Base-by-base conservation (phyloP, 345 rosid species). In the Eucalyptus polybractea region DNA sequence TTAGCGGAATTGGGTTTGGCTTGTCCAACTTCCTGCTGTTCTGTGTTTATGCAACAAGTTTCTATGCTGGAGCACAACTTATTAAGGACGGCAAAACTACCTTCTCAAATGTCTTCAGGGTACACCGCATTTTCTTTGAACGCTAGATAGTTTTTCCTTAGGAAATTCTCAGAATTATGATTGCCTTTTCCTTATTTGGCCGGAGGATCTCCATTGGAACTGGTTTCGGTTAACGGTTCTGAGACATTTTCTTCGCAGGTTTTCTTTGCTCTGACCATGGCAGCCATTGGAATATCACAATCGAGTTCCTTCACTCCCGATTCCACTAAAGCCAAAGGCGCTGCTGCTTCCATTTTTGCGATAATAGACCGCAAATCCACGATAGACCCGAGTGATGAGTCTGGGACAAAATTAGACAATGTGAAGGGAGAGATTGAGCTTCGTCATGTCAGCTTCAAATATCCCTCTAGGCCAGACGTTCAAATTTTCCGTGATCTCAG, bases 381-480 rank as follows among this genome's bases (percentile, higher is more conserved):
- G 92, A 96, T 96, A 47, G 95, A 97, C 89, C 93, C 98, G 1
- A 95, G 95, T 90, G 94, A 95, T 86, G 97, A 94, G 90, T 95
- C 97, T 2, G 99, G 98, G 53, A 90, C 10, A 54, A 94, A 91
- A 58, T 87, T 94, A 56, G 94, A 92, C 27, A 90, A 90, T 31
- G 95, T 95, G 54, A 94, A 89, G 51, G 99, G 99, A 90, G 97
- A 97, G 50, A 94, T 97, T 7, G 96, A 94, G 89, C 90, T 96
- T 87, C 92, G 90, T 21, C 97, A 94, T 90, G 50, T 97, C 24
- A 95, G 94, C 93, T 97, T 97, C 89, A 95, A 86, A 88, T 97
- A 97, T 92, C 99, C 98, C n/a, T 90, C 90, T 67, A 94, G 99
- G 90, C 97, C 98, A 8, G 97, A 97, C 89, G 87, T 94, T 92